These are phyloP conservation scores for Helianthus annuus DNA, from an alignment of 129 eudicot genomes.

Conservation along the genomic window HanXRQr2.0-SUNRISE NC_035444.2:58153329-58153828, in stretches of 20 bases:
- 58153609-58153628: background rate
- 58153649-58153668: too few species aligned
- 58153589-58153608: background rate
- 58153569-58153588: conserved; percentile 45
- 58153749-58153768: too few species aligned
- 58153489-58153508: conserved; percentile 64
- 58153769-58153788: too few species aligned
- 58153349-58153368: background rate
- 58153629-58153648: too few species aligned
- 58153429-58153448: background rate
- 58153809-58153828: too few species aligned
- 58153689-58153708: too few species aligned
- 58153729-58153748: too few species aligned
- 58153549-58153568: conserved; percentile 86
- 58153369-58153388: background rate
- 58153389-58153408: conserved; percentile 7
- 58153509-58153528: conserved; percentile 95
- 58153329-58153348: conserved; percentile 53
- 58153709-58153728: too few species aligned
- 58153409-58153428: background rate
- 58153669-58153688: too few species aligned
- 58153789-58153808: too few species aligned
- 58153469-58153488: conserved; percentile 50
- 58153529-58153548: conserved; percentile 79
- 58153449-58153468: conserved; percentile 23